Conservation (phyloP, 345 rosid species). For the Aurinia saxatilis region DNA sequence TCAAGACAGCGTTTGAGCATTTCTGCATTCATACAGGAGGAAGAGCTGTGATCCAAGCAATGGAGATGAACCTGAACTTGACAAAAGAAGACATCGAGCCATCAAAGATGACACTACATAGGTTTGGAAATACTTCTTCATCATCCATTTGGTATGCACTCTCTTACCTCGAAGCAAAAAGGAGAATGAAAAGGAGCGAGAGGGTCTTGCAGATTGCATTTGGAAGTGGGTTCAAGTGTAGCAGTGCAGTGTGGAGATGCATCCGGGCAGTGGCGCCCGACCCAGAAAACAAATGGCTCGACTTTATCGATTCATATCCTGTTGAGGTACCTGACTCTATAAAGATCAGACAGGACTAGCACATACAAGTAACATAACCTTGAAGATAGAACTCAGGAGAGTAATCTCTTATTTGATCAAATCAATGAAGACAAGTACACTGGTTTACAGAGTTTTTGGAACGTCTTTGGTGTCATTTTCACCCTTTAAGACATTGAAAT, state of each 20-base stretch:
- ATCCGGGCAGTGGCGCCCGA: slow-evolving; percentile 20
- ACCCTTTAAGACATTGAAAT: too few species aligned
- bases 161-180: slow-evolving; percentile 41
- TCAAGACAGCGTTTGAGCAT: slow-evolving; percentile 58
- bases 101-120: slow-evolving; percentile 52
- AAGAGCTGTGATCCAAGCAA: slow-evolving; percentile 46
- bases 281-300: slow-evolving; percentile 40
- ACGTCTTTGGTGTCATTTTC: too few species aligned
- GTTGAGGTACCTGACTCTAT: slow-evolving; percentile 24
- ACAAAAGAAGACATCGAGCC: slow-evolving; percentile 45
- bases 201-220: slow-evolving; percentile 60
- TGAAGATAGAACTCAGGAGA: slow-evolving; percentile 9
- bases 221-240: too few species aligned
- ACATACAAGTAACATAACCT: neutral
- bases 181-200: slow-evolving; percentile 41
- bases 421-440: neutral
- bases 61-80: slow-evolving; percentile 41
- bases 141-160: slow-evolving; percentile 57
- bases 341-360: slow-evolving; percentile 12
- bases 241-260: slow-evolving; percentile 55
- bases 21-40: slow-evolving; percentile 65
- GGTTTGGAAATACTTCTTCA: slow-evolving; percentile 58
- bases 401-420: neutral
- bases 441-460: slow-evolving; percentile 7
- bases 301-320: slow-evolving; percentile 36